These are phyloP conservation scores for Babjeviella inositovora DNA, from an alignment of 805 yeast species.

Conservation along the genomic window DNA sequence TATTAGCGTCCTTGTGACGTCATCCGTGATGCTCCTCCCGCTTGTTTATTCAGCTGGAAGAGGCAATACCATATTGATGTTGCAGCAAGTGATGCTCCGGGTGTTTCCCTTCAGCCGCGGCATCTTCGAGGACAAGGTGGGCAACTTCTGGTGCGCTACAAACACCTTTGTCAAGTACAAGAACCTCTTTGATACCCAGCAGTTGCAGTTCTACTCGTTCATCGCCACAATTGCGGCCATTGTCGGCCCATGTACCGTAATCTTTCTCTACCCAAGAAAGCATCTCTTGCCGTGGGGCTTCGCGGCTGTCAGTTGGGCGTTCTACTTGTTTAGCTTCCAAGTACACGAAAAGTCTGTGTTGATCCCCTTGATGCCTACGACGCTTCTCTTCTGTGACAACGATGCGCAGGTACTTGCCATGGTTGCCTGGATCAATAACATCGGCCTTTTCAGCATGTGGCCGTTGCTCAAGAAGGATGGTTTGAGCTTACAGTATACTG, in stretches of 20 bases:
- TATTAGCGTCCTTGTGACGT: constrained; percentile 40
- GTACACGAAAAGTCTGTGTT: constrained; percentile 91
- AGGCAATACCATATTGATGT: constrained; percentile 22
- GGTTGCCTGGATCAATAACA: constrained; percentile 77
- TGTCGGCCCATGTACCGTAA: constrained; percentile 35
- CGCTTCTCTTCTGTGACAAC: constrained; percentile 42
- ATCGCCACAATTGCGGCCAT: constrained; percentile 33
- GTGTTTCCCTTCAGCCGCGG: constrained; percentile 92
- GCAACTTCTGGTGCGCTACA: constrained; percentile 94
- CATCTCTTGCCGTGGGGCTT: constrained; percentile 54
- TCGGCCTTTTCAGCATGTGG: constrained; percentile 74
- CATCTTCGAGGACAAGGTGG: constrained; percentile 92
- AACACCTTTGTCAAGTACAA: constrained; percentile 66
- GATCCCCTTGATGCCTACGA: constrained; percentile 75
- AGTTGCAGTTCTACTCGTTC: constrained; percentile 45
- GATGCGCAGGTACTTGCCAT: constrained; percentile 50
- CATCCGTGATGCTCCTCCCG: constrained; percentile 39
- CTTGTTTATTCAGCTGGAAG: constrained; percentile 29
- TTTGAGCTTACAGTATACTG: constrained; percentile 54
- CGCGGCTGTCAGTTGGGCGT: constrained; percentile 73
- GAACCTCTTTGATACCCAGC: constrained; percentile 27
- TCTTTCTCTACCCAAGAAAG: constrained; percentile 29
- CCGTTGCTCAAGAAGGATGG: constrained; percentile 74
- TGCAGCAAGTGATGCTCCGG: constrained; percentile 45
- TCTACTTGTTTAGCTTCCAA: constrained; percentile 82